Evolutionary conservation across 306 rosid genomes (phyloP).

Genomic region (Citrullus mucosospermus): DNA sequence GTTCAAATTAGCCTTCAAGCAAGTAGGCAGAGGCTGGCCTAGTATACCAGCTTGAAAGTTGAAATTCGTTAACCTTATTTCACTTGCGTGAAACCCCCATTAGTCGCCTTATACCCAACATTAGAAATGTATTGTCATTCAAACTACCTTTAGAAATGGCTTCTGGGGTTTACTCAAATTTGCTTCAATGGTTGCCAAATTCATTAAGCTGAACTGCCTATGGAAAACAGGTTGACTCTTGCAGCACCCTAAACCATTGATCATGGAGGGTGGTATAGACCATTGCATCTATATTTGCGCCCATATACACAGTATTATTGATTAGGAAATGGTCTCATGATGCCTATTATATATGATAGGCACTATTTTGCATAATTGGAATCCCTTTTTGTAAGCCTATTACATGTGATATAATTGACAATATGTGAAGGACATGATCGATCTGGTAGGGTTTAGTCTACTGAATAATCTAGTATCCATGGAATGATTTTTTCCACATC

Average conservation of each 20-base stretch:
- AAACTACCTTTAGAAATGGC: neutral
- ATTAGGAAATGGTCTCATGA: neutral
- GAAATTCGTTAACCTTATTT: neutral
- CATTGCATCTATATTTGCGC: neutral
- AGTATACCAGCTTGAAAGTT: neutral
- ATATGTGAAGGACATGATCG: neutral
- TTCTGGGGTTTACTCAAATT: neutral
- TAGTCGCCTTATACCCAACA: neutral
- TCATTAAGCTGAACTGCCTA: neutral
- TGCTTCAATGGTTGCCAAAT: neutral
- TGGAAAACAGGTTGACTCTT: neutral
- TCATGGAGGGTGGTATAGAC: neutral
- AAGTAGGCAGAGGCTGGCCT: neutral
- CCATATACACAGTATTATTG: neutral
- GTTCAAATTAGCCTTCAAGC: neutral
- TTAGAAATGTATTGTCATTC: neutral
- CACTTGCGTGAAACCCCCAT: neutral
- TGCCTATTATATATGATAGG: neutral
- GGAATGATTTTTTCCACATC: neutral
- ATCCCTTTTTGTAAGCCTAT: too few species aligned
- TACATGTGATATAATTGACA: neutral
- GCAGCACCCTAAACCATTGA: neutral
- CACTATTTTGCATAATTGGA: neutral
- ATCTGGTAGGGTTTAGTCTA: neutral
- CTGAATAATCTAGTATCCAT: neutral